These are phyloP conservation scores for Sambucus nigra DNA, from an alignment of 129 eudicot species.

Conservation along the genomic window DNA sequence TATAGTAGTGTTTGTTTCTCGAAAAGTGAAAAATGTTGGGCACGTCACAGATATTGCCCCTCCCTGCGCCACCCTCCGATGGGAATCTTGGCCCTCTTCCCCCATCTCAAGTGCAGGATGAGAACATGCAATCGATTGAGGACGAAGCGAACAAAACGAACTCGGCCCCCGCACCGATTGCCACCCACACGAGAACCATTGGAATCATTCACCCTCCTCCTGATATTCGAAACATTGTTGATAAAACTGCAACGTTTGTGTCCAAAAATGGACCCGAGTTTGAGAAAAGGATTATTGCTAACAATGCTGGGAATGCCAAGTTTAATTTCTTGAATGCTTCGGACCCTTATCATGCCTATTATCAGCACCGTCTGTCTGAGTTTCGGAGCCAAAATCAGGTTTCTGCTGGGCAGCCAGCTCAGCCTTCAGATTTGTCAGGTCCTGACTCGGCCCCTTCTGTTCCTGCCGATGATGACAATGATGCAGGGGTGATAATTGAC, in stretches of 20 bases:
- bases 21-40: conserved; percentile 41
- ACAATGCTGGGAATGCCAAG: conserved; percentile 70
- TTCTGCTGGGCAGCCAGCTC: conserved; percentile 28
- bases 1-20: background rate
- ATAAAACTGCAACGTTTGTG: conserved; percentile 76
- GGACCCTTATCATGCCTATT: conserved; percentile 88
- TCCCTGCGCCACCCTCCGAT: conserved; percentile 87
- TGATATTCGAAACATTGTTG: conserved; percentile 73
- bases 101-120: conserved; percentile 49
- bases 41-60: conserved; percentile 63
- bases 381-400: conserved; percentile 50
- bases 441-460: conserved; percentile 27
- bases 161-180: conserved; percentile 47
- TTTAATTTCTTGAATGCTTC: conserved; percentile 75
- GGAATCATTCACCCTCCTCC: conserved; percentile 95
- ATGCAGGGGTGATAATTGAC: conserved; percentile 40
- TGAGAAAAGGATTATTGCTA: conserved; percentile 61
- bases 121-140: conserved; percentile 28
- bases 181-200: conserved; percentile 73
- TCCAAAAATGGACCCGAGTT: conserved; percentile 89
- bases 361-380: conserved; percentile 76
- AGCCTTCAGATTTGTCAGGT: conserved; percentile 34
- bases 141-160: conserved; percentile 30
- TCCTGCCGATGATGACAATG: conserved; percentile 33
- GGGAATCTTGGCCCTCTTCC: conserved; percentile 86